phyloP scores from a whole-genome alignment of 768 basidiomycete genomes.

The Leccinum subtestaceum region DNA sequence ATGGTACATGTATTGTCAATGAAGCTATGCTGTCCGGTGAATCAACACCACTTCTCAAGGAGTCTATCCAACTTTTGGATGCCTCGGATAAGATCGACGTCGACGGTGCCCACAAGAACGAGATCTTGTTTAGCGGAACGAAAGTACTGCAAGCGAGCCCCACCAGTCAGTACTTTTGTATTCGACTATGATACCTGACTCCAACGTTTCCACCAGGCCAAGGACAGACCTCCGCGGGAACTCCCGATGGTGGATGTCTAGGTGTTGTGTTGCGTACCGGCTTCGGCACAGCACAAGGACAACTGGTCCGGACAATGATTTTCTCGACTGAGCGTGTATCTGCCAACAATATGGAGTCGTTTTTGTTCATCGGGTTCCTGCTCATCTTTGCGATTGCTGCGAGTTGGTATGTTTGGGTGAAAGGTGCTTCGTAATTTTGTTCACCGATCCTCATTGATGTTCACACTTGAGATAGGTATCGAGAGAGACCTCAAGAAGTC shows the following conservation, averaged over 20 bases:
- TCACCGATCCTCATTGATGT: not conserved
- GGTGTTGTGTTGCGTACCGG: slow-evolving; percentile 93
- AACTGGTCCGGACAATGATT: slow-evolving; percentile 97
- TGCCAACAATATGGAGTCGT: slow-evolving; percentile 93
- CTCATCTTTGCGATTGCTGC: slow-evolving; percentile 97
- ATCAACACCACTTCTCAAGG: slow-evolving; percentile 94
- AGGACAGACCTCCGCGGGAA: slow-evolving; percentile 45
- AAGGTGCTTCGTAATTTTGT: slow-evolving; percentile 54
- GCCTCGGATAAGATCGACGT: slow-evolving; percentile 74
- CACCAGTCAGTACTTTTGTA: slow-evolving; percentile 32
- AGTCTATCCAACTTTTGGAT: slow-evolving; percentile 86
- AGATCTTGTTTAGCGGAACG: slow-evolving; percentile 92
- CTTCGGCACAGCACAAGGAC: slow-evolving; percentile 96
- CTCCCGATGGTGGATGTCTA: slow-evolving; percentile 90
- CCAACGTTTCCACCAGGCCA: slow-evolving; percentile 20
- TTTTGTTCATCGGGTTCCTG: slow-evolving; percentile 97
- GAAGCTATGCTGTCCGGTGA: slow-evolving; percentile 99
- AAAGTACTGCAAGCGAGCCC: slow-evolving; percentile 83
- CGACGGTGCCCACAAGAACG: slow-evolving; percentile 83
- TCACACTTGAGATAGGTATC: slow-evolving; percentile 54
- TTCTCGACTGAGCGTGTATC: slow-evolving; percentile 96
- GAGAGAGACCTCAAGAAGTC: slow-evolving; percentile 92
- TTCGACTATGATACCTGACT: not conserved
- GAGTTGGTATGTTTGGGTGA: slow-evolving; percentile 97
- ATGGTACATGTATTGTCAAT: slow-evolving; percentile 94